Evolutionary conservation across 805 yeast species (phyloP).

Genomic region (Candida fluviatilis): DNA sequence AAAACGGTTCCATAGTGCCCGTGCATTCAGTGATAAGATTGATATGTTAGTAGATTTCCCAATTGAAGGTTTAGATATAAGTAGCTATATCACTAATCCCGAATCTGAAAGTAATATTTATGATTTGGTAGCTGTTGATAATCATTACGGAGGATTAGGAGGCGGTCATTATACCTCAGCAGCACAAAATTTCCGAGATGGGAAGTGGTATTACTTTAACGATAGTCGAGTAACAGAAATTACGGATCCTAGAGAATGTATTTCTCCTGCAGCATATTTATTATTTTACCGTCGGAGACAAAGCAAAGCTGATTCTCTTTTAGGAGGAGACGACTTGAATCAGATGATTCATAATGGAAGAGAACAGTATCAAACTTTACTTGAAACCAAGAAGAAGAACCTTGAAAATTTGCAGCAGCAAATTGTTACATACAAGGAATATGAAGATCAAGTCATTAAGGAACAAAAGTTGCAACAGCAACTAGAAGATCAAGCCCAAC

Average conservation of each 20-base stretch:
- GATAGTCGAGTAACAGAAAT: conserved; percentile 68
- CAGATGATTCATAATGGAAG: conserved; percentile 41
- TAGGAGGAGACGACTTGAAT: conserved; percentile 48
- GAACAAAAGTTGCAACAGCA: conserved; percentile 8
- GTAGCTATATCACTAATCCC: conserved; percentile 45
- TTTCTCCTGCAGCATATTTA: conserved; percentile 80
- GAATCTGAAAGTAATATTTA: conserved; percentile 44
- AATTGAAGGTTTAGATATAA: conserved; percentile 72
- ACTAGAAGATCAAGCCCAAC: not conserved
- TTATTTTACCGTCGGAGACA: conserved; percentile 71
- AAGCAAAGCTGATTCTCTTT: conserved; percentile 16
- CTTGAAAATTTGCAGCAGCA: conserved; percentile 15
- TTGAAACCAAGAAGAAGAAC: conserved; percentile 10
- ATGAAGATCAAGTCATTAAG: conserved; percentile 4
- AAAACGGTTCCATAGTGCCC: conserved; percentile 81
- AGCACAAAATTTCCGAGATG: conserved; percentile 72
- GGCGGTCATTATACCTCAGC: conserved; percentile 97
- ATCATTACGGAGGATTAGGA: conserved; percentile 93
- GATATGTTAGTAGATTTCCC: conserved; percentile 85
- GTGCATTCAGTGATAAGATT: conserved; percentile 86
- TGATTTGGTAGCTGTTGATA: conserved; percentile 89
- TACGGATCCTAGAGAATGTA: conserved; percentile 54
- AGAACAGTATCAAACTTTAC: conserved; percentile 12
- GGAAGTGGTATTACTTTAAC: conserved; percentile 84
- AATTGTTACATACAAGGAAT: conserved; percentile 7